Percentiles rank a stretch among this genome's conserved stretches.
Conservation (phyloP, 179 eudicot genomes). For the Silene coronaria region DNA sequence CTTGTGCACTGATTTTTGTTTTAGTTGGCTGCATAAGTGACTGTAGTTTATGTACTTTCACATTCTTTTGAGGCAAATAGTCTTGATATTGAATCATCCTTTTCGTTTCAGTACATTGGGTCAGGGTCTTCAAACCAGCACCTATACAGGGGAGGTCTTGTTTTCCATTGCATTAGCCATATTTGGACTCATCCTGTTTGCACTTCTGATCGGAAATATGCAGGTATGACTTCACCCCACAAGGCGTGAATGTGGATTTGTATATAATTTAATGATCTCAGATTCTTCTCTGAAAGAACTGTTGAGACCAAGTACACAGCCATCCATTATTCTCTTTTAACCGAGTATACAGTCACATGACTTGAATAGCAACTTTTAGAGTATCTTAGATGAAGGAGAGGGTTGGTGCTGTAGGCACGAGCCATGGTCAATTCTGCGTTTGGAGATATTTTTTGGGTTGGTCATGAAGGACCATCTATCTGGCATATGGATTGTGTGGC, state of each 20-base stretch:
- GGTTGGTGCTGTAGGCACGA: not conserved
- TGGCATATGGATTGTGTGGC: not conserved
- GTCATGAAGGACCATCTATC: not conserved
- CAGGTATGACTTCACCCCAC: slow-evolving; percentile 44
- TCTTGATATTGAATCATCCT: not conserved
- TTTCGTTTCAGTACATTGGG: slow-evolving; percentile 68
- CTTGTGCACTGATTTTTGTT: not conserved
- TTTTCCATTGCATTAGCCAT: slow-evolving; percentile 81
- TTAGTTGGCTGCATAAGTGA: not conserved
- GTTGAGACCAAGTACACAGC: not conserved
- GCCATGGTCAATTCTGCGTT: not conserved
- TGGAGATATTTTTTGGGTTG: not conserved
- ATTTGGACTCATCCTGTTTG: slow-evolving; percentile 80
- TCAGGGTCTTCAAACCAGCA: slow-evolving; percentile 88
- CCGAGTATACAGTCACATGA: no score
- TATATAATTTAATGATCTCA: not conserved
- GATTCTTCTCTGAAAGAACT: not conserved
- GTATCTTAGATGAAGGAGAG: not conserved
- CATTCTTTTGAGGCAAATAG: not conserved
- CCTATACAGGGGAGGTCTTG: slow-evolving; percentile 79
- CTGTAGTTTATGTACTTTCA: not conserved
- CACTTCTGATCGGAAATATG: slow-evolving; percentile 86
- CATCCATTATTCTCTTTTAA: no score
- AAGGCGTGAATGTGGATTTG: not conserved
- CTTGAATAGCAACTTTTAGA: not conserved